A percentile compares a stretch with the other conserved stretches of the same genome.
These are phyloP conservation scores for Jasminum sambac DNA, from an alignment of 257 asterid species.

Conservation along the genomic window DNA sequence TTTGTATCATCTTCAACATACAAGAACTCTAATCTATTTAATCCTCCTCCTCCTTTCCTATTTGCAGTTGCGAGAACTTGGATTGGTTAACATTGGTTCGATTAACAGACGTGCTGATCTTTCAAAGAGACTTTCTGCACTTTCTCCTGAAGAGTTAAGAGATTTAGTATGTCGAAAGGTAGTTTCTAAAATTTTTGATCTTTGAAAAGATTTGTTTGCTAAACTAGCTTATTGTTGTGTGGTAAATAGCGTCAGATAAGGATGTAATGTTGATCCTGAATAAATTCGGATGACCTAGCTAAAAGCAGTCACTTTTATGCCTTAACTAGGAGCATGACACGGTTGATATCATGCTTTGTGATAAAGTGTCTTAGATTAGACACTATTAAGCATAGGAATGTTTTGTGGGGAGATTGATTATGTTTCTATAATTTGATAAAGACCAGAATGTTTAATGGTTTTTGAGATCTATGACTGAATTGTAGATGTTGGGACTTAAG, in stretches of 20 bases:
- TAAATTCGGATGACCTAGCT: constrained; percentile 1
- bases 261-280: constrained; percentile 16
- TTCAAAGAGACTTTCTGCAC: constrained; percentile 77
- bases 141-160: constrained; percentile 78
- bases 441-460: constrained; percentile 6
- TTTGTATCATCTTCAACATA: no score
- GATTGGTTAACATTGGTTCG: constrained; percentile 90
- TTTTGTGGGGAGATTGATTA: not conserved
- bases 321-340: not conserved
- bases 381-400: not conserved
- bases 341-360: not conserved
- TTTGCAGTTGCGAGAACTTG: constrained; percentile 85
- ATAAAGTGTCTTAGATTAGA: not conserved
- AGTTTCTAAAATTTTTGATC: constrained; percentile 21
- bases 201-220: constrained; percentile 5
- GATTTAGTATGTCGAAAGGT: constrained; percentile 89
- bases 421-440: not conserved
- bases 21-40: constrained; percentile 12
- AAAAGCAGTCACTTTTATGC: not conserved
- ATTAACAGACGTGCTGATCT: constrained; percentile 83
- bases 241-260: constrained; percentile 8
- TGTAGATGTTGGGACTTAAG: constrained; percentile 2
- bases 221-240: constrained; percentile 13
- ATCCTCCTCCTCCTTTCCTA: constrained; percentile 9
- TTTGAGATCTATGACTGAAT: constrained; percentile 9